Evolutionary conservation across 768 basidiomycete genomes (phyloP).

Genomic region (Russula sp.): DNA sequence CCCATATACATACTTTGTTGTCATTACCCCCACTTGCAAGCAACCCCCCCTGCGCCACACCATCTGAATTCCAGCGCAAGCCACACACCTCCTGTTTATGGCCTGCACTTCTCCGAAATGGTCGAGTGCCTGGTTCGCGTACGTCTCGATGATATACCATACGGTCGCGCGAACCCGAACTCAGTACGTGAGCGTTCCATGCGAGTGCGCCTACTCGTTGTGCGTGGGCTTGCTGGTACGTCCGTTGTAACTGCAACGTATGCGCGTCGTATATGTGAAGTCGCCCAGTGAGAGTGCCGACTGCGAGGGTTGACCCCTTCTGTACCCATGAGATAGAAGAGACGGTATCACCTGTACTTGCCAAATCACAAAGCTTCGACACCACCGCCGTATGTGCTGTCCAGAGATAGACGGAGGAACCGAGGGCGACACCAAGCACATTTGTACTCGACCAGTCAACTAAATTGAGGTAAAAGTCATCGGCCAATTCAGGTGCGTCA

Average conservation of each 20-base stretch:
- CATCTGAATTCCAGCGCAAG: slow-evolving; percentile 78
- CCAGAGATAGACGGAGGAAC: slow-evolving; percentile 94
- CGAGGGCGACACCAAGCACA: slow-evolving; percentile 90
- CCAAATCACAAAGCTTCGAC: slow-evolving; percentile 84
- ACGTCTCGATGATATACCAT: slow-evolving; percentile 92
- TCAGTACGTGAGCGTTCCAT: slow-evolving; percentile 87
- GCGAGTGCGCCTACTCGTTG: slow-evolving; percentile 92
- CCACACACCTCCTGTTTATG: slow-evolving; percentile 96
- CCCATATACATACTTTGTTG: slow-evolving; percentile 99
- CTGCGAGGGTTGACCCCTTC: slow-evolving; percentile 84
- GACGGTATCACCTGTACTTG: slow-evolving; percentile 61
- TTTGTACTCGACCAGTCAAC: slow-evolving; percentile 98
- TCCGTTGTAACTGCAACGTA: slow-evolving; percentile 69
- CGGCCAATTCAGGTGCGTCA: slow-evolving; percentile 94
- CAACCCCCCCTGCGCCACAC: slow-evolving; percentile 46
- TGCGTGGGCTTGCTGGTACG: slow-evolving; percentile 79
- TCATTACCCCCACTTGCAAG: slow-evolving; percentile 97
- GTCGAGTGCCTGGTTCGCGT: slow-evolving; percentile 59
- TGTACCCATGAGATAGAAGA: slow-evolving; percentile 95
- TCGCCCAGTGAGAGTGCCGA: slow-evolving; percentile 86
- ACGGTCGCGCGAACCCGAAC: slow-evolving; percentile 89
- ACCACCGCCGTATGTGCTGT: slow-evolving; percentile 91
- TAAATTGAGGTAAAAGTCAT: slow-evolving; percentile 97
- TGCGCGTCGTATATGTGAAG: slow-evolving; percentile 93
- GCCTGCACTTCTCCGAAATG: slow-evolving; percentile 68